Conservation (phyloP, 1,284 basidiomycete genomes). For the Peniophora sp. region DNA sequence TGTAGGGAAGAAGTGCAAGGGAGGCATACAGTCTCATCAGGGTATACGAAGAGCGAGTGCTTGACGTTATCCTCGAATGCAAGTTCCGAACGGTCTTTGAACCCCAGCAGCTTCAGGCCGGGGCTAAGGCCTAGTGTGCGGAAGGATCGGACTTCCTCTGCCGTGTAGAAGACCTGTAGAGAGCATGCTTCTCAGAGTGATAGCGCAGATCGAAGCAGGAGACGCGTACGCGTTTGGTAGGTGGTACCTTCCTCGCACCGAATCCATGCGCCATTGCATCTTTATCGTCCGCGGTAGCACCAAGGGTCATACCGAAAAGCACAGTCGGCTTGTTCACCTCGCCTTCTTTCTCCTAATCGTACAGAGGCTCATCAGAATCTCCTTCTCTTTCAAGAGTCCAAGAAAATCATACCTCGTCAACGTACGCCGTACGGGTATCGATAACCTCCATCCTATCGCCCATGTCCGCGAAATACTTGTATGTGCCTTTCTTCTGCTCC, state of each 20-base stretch:
- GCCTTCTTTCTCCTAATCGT: slow-evolving; percentile 36
- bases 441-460: slow-evolving; percentile 75
- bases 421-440: slow-evolving; percentile 59
- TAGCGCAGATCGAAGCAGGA: not conserved
- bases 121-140: slow-evolving; percentile 73
- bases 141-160: slow-evolving; percentile 79
- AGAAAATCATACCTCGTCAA: slow-evolving; percentile 57
- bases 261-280: slow-evolving; percentile 34
- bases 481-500: slow-evolving; percentile 74
- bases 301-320: slow-evolving; percentile 55
- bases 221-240: slow-evolving; percentile 38
- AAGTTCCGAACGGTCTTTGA: slow-evolving; percentile 72
- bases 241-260: slow-evolving; percentile 34
- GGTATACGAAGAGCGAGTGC: slow-evolving; percentile 88
- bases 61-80: slow-evolving; percentile 86
- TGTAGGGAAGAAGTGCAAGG: no score
- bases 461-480: slow-evolving; percentile 76
- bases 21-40: slow-evolving; percentile 69
- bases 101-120: slow-evolving; percentile 86
- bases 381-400: not conserved
- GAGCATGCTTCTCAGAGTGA: not conserved
- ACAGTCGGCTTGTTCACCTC: slow-evolving; percentile 53
- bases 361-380: slow-evolving; percentile 22
- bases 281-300: slow-evolving; percentile 33
- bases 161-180: slow-evolving; percentile 58